These are phyloP conservation scores for Peronosclerospora sorghi DNA, from an alignment of 352 stramenopile species.

Conservation along the genomic window DNA sequence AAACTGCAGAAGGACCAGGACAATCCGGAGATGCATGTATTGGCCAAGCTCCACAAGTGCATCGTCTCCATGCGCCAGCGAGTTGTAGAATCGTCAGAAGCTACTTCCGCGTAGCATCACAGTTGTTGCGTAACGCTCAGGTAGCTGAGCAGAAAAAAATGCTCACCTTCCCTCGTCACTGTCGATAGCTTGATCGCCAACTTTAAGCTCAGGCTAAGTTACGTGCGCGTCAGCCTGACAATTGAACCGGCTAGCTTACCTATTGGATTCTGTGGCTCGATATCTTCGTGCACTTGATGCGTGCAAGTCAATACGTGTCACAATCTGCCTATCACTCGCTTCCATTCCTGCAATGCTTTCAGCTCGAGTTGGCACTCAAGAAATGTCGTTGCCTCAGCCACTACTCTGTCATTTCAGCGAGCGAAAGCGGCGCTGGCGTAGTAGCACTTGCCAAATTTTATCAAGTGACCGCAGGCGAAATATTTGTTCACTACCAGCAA, in stretches of 20 bases:
- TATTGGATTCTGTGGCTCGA: too few relatives aligned
- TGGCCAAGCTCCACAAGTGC: constrained; percentile 41
- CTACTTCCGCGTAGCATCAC: constrained; percentile 2
- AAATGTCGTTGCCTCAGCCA: constrained; percentile 31
- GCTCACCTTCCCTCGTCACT: too few relatives aligned
- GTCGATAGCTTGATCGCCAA: too few relatives aligned
- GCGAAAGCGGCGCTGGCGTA: constrained; percentile 47
- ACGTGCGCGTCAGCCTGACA: too few relatives aligned
- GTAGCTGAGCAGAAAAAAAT: too few relatives aligned
- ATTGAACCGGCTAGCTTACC: too few relatives aligned
- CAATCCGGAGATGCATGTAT: constrained; percentile 16
- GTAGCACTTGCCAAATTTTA: constrained; percentile 44
- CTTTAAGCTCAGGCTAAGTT: too few relatives aligned
- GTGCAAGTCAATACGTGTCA: too few relatives aligned
- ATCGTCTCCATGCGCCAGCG: constrained; percentile 29
- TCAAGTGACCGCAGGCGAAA: constrained; percentile 21
- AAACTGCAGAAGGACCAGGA: constrained; percentile 19
- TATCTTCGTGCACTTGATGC: too few relatives aligned
- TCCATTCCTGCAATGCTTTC: too few relatives aligned
- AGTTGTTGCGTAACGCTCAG: constrained; percentile 5
- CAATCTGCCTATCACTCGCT: too few relatives aligned
- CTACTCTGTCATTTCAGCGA: constrained; percentile 41
- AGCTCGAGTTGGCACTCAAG: constrained; percentile 1
- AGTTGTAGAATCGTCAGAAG: constrained; percentile 7
- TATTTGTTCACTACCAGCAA: background rate